Evolutionary conservation across 352 stramenopile species (phyloP), one percentile per base, ranked within the genome.

Genomic region (Globisporangium orthogonon): DNA sequence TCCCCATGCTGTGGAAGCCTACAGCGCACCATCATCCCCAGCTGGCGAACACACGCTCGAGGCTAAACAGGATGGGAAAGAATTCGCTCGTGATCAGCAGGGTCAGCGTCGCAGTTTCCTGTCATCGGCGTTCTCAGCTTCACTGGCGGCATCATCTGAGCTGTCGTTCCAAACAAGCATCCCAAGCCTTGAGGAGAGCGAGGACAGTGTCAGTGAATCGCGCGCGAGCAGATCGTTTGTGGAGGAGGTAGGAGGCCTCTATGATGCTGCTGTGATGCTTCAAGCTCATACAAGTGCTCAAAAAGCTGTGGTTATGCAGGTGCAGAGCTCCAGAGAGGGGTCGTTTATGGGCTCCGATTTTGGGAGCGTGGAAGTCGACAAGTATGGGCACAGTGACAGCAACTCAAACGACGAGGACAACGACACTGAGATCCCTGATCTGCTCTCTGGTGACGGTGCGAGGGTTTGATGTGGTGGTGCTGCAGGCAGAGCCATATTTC

Each of bases 141-240:
- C 78, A 3, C 46, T 74, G 7, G 52, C 65, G 0, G 62, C 62
- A 9, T 84, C 71, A 2, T 82, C 75, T 0, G 69, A 82, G 14
- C 58, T 85, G 39, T 86, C 75, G 1, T 78, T 82, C 40, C 52
- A 61, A 37, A 62, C 62, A 3, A 78, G 63, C 41, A 69, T 88
- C 49, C 68, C 67, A 0, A 86, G 67, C 47, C 66, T 86, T 14
- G 59, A 45, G 17, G 71, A 75, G 15, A 69, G 30, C 30, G 50
- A 29, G 7, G 39, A 18, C 28, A 37, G 18, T 7, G 18, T 11
- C 15, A 50, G 45, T n/a, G 51, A 43, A 3, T 11, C 46, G 41
- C 14, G n/a, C 2, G 15, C 31, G n/a, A n/a, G 37, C 37, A 15
- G 14, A 18, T 39, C 11, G 18, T 14, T 44, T 14, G n/a, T 29